phyloP scores from a whole-genome alignment of 495 filamentous ascomycete genomes.

The Achaetomiella virescens region DNA sequence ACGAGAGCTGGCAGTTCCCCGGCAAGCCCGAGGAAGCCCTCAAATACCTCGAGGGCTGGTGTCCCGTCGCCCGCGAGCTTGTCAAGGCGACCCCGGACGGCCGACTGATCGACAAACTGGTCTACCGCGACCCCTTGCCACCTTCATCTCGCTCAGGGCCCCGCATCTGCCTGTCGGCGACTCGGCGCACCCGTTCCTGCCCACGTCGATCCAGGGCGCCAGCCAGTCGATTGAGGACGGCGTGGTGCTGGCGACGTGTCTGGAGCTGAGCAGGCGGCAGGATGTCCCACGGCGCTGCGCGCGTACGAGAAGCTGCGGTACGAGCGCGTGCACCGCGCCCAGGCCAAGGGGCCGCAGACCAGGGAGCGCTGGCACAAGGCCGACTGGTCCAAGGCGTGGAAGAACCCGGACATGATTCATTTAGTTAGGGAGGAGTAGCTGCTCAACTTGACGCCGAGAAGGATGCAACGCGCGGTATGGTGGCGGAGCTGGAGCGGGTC shows the following conservation, averaged over 20 bases:
- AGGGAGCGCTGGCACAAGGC: constrained; percentile 58
- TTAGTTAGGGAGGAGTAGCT: constrained; percentile 55
- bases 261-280: constrained; percentile 39
- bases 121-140: constrained; percentile 65
- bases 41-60: constrained; percentile 57
- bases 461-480: too few relatives aligned
- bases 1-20: constrained; percentile 60
- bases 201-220: constrained; percentile 65
- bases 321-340: constrained; percentile 48
- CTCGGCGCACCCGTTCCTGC: constrained; percentile 67
- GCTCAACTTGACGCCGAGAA: constrained; percentile 54
- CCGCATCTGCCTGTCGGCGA: constrained; percentile 62
- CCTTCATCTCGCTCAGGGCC: constrained; percentile 55
- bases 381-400: constrained; percentile 50
- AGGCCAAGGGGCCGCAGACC: constrained; percentile 54
- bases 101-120: constrained; percentile 61
- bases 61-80: constrained; percentile 53
- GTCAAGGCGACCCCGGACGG: constrained; percentile 53
- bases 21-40: constrained; percentile 56
- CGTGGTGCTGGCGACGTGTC: constrained; percentile 56
- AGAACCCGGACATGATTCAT: constrained; percentile 53
- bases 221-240: constrained; percentile 69
- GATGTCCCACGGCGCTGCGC: constrained; percentile 38
- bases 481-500: too few relatives aligned
- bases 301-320: constrained; percentile 48